Percentiles rank a stretch among this genome's conserved stretches.
These are phyloP conservation scores for Picea abies DNA, from an alignment of 83 land plant species.

Conservation along the genomic window DNA sequence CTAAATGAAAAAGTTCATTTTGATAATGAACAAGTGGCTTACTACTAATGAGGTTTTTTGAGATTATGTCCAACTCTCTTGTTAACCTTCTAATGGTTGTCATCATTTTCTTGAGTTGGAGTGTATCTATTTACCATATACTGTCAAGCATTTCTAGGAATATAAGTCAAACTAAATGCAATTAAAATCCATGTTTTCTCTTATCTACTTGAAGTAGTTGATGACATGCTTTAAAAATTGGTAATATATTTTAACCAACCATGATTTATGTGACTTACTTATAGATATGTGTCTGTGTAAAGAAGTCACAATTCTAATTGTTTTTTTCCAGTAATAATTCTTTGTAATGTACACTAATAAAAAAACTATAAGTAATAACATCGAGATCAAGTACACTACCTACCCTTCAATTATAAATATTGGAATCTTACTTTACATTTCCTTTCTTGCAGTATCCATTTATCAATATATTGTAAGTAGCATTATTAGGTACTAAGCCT, in stretches of 20 bases:
- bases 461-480: no score
- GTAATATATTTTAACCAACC: no score
- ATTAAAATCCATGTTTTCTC: no score
- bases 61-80: not conserved
- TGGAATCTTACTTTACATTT: slow-evolving; percentile 27
- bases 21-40: not conserved
- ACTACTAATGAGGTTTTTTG: not conserved
- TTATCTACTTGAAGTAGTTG: no score
- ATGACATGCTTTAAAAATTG: no score
- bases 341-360: slow-evolving; percentile 45
- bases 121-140: not conserved
- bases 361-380: slow-evolving; percentile 46
- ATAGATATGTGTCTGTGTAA: no score
- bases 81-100: not conserved
- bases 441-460: no score
- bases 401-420: slow-evolving; percentile 39
- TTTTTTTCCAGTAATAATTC: slow-evolving; percentile 17
- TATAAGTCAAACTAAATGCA: no score
- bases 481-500: no score
- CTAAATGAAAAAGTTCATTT: not conserved
- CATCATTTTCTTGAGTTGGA: not conserved
- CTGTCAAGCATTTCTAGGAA: no score
- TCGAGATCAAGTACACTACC: slow-evolving; percentile 47
- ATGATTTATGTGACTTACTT: no score
- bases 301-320: not conserved